Percentiles rank a stretch among this genome's conserved stretches.
These are phyloP conservation scores for Camptophora hylomeconis DNA, from an alignment of 2,329 filamentous ascomycete genomes.

Conservation along the genomic window DNA sequence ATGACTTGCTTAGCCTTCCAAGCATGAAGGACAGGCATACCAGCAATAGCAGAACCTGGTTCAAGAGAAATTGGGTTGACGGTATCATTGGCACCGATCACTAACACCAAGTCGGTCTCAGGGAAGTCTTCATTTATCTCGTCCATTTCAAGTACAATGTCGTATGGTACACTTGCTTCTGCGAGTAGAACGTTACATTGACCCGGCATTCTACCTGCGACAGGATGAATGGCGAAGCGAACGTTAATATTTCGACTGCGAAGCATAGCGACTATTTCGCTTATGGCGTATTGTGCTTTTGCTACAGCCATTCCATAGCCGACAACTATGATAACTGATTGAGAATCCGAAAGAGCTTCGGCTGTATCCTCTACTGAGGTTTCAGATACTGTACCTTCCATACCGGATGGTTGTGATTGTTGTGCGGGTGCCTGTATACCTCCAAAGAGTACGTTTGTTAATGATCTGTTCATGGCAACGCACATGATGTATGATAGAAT, in stretches of 20 bases:
- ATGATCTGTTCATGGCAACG: slow-evolving; percentile 78
- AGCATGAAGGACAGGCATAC: slow-evolving; percentile 83
- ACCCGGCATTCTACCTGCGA: slow-evolving; percentile 83
- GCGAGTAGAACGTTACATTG: slow-evolving; percentile 86
- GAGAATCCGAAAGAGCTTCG: slow-evolving; percentile 60
- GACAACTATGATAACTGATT: slow-evolving; percentile 76
- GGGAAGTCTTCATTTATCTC: slow-evolving; percentile 89
- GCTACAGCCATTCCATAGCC: slow-evolving; percentile 92
- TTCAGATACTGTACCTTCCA: slow-evolving; percentile 66
- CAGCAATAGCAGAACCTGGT: slow-evolving; percentile 69
- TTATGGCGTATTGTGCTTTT: slow-evolving; percentile 83
- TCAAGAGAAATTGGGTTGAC: slow-evolving; percentile 84
- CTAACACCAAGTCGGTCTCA: slow-evolving; percentile 73
- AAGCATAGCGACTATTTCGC: slow-evolving; percentile 63
- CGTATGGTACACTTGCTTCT: slow-evolving; percentile 77
- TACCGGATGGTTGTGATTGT: slow-evolving; percentile 47
- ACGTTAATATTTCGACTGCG: slow-evolving; percentile 67
- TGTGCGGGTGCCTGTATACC: slow-evolving; percentile 55
- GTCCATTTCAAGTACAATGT: slow-evolving; percentile 89
- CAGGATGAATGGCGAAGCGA: slow-evolving; percentile 80
- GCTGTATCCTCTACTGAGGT: slow-evolving; percentile 71
- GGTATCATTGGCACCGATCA: slow-evolving; percentile 86
- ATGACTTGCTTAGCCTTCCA: slow-evolving; percentile 92
- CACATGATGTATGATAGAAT: slow-evolving; percentile 83
- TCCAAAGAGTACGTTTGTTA: slow-evolving; percentile 83